Evolutionary conservation across 495 filamentous ascomycete species (phyloP).

Genomic region (Penicillium turbatum): DNA sequence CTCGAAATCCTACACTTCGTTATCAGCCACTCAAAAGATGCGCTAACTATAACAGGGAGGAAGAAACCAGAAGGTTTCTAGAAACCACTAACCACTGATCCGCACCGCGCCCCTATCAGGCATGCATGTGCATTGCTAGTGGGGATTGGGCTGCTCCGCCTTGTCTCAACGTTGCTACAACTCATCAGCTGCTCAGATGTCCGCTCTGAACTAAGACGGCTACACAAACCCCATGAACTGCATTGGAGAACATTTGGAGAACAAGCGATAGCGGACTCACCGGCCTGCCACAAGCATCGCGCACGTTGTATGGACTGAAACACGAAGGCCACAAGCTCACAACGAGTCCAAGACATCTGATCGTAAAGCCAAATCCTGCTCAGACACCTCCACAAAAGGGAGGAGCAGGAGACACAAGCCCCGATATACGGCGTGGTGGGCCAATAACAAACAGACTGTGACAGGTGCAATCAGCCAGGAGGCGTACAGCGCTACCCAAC

Average conservation of each 20-base stretch:
- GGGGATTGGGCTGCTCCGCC: constrained; percentile 5
- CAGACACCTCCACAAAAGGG: constrained; percentile 10
- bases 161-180: constrained; percentile 16
- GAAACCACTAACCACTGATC: background rate
- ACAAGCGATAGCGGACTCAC: background rate
- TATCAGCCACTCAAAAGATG: background rate
- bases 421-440: constrained; percentile 20
- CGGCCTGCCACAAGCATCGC: background rate
- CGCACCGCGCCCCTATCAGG: background rate
- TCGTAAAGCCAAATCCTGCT: background rate
- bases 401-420: constrained; percentile 17
- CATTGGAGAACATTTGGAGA: background rate
- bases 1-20: no score
- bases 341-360: background rate
- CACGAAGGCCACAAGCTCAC: constrained; percentile 1
- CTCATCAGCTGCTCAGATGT: background rate
- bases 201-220: background rate
- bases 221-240: background rate
- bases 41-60: background rate
- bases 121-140: constrained; percentile 11
- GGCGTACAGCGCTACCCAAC: background rate
- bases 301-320: background rate
- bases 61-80: background rate
- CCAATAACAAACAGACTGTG: constrained; percentile 12
- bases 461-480: background rate